Base-by-base conservation (phyloP, 768 basidiomycete genomes). In the Nidularia pulvinata region DNA sequence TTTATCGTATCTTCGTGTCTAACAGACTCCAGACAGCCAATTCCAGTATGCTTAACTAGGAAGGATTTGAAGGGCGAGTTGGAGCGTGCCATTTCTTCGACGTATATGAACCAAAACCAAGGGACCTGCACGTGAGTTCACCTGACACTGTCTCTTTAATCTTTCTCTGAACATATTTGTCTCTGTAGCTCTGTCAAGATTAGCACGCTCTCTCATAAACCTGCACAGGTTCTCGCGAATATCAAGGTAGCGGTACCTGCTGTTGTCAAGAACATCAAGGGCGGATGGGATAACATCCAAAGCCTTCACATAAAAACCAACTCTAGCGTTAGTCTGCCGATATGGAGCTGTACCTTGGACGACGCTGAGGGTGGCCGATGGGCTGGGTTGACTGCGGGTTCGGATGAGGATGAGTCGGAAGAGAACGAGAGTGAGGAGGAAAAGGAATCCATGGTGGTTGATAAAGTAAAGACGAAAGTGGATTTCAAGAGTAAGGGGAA, bases 101-200 rank as follows among this genome's bases (percentile, higher is more conserved):
- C 96, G 2, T 97, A 97, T 69, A 91, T 97, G 88, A 91, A 95
- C 68, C 91, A 95, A 71, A 93, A 95, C 52, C 85, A 84, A 58
- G 97, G 97, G 10, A 97, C 94, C 5, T 93, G 90, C 82, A 85
- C 88, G 92, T 95, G 74, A 49, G 93, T 25, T 25, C 25, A 25
- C 82, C 33, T 53, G 22, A 46, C 52, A 4, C 16, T 37, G n/a
- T 5, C 44, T 51, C 7, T 39, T 48, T 48, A 36, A 42, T 39
- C 16, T 33, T 30, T 47, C 46, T 10, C 51, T 42, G 35, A 51
- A 46, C 7, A 35, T 6, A 45, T 32, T 10, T 39, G 36, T 36
- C 11, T 39, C 11, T 33, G 37, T 32, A 95, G 93, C 30, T 87
- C 95, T 33, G 82, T 98, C 57, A 95, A 95, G 73, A 77, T 98